phyloP scores from a whole-genome alignment of 768 basidiomycete genomes.

The Polyporus arcularius region DNA sequence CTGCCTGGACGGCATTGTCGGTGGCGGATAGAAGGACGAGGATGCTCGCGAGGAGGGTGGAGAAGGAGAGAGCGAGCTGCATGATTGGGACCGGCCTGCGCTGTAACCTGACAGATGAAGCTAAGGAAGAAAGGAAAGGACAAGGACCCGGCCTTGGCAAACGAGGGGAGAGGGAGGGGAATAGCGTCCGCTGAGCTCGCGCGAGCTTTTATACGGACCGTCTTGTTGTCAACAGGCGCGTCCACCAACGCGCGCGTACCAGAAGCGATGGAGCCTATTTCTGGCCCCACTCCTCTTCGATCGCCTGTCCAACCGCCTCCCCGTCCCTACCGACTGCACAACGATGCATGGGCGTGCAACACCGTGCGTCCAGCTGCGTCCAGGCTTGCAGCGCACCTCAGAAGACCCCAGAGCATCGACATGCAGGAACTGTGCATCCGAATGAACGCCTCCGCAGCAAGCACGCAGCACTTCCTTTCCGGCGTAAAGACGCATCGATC shows the following conservation, averaged over 20 bases:
- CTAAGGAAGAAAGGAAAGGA: slow-evolving; percentile 26
- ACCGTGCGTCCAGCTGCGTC: too few species aligned
- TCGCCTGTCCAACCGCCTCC: not conserved
- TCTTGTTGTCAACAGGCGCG: slow-evolving; percentile 19
- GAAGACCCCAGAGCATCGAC: too few species aligned
- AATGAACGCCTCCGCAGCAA: not conserved
- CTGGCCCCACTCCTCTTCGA: not conserved
- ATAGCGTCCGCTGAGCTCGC: slow-evolving; percentile 15
- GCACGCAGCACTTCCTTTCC: not conserved
- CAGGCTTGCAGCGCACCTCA: not conserved
- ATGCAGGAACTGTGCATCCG: too few species aligned
- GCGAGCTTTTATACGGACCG: slow-evolving; percentile 15
- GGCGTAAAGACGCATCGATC: not conserved
- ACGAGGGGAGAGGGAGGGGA: slow-evolving; percentile 27
- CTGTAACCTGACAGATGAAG: slow-evolving; percentile 25
- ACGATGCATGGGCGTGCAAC: too few species aligned
- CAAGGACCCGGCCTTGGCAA: slow-evolving; percentile 40
- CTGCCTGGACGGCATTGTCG: slow-evolving; percentile 44
- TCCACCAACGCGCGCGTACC: too few species aligned
- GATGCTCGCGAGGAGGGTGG: slow-evolving; percentile 54
- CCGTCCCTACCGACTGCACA: too few species aligned
- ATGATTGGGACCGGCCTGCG: slow-evolving; percentile 42
- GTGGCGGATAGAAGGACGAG: slow-evolving; percentile 42
- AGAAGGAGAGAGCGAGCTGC: slow-evolving; percentile 55
- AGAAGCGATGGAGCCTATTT: not conserved